phyloP scores from a whole-genome alignment of 257 asterid genomes.

The Lycium barbarum region DNA sequence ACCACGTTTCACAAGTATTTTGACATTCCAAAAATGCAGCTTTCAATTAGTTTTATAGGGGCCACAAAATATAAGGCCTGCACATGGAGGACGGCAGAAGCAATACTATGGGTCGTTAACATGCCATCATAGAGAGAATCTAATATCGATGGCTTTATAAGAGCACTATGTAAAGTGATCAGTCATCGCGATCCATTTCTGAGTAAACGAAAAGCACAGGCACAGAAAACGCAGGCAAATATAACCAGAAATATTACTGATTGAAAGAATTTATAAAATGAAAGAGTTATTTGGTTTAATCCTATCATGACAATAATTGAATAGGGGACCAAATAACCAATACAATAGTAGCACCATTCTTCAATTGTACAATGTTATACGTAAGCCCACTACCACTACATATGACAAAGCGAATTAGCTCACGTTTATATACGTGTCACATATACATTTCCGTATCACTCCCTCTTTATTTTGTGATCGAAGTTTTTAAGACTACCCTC shows the following conservation, averaged over 20 bases:
- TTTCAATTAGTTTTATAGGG: neutral
- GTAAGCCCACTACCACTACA: neutral
- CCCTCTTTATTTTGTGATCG: neutral
- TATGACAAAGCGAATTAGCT: neutral
- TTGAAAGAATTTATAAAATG: neutral
- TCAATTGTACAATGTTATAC: neutral
- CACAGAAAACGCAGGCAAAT: neutral
- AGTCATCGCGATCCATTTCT: neutral
- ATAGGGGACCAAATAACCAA: constrained; percentile 24
- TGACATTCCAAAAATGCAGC: neutral
- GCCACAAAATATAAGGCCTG: constrained; percentile 2
- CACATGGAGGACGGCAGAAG: constrained; percentile 22
- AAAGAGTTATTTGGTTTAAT: neutral
- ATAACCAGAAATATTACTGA: neutral
- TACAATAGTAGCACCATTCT: neutral
- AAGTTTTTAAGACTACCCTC: neutral
- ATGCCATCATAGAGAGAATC: constrained; percentile 21
- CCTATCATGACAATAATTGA: neutral
- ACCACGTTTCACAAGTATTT: neutral
- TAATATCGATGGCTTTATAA: neutral
- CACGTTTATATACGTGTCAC: neutral
- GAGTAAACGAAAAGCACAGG: constrained; percentile 12
- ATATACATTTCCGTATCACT: neutral
- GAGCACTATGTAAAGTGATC: constrained; percentile 21
- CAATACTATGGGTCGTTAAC: neutral